These are phyloP conservation scores for Angomonas desouzai DNA, from an alignment of 208 protist genomes.

Conservation along the genomic window DNA sequence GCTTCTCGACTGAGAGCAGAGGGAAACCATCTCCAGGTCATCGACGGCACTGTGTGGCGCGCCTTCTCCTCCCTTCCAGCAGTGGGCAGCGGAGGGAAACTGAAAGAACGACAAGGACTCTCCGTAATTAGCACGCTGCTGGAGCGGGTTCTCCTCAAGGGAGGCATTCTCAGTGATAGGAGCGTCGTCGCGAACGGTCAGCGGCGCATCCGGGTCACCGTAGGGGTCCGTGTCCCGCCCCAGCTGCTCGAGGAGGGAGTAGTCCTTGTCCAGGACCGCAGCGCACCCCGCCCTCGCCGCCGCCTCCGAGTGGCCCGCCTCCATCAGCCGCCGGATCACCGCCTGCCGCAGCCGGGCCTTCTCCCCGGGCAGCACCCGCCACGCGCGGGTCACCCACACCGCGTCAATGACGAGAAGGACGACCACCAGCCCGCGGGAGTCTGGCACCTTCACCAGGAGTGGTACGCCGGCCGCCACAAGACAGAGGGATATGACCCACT, in stretches of 20 bases:
- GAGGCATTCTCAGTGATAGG: too few species aligned
- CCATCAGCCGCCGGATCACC: neutral
- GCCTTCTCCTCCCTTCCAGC: too few species aligned
- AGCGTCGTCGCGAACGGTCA: neutral
- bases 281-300: slow-evolving; percentile 7
- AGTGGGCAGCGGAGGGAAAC: too few species aligned
- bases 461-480: slow-evolving; percentile 19
- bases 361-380: slow-evolving; percentile 49
- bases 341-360: slow-evolving; percentile 16
- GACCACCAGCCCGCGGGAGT: slow-evolving; percentile 28
- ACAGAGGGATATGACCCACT: slow-evolving; percentile 15
- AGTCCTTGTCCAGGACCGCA: neutral
- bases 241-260: neutral
- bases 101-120: too few species aligned
- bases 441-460: slow-evolving; percentile 23
- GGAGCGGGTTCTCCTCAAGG: too few species aligned
- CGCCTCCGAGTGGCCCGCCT: slow-evolving; percentile 14
- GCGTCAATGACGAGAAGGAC: slow-evolving; percentile 24
- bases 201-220: neutral
- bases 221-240: neutral
- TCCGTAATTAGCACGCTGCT: neutral
- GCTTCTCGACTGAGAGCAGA: too few species aligned
- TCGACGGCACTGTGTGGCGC: too few species aligned
- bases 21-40: too few species aligned
- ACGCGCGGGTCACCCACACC: slow-evolving; percentile 36